Base-by-base conservation (phyloP, 805 yeast genomes). In the Zygoascus ofunaensis region DNA sequence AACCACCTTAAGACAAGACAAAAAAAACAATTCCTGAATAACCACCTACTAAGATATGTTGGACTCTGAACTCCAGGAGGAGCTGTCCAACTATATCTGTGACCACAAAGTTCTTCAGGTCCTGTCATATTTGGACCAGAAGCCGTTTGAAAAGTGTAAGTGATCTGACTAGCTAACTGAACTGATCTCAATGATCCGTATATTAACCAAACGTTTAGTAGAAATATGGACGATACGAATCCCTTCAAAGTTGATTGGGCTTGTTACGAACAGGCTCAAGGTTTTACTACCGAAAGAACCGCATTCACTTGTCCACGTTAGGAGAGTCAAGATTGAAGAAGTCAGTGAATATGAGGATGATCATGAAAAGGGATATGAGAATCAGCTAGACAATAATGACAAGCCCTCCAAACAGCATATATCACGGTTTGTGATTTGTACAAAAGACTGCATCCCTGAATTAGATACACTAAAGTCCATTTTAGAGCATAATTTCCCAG, bases 361-460 rank as follows among this genome's bases (percentile, higher is more conserved):
- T 8, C 10, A 7, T 8, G 52, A 49, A 24, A 68, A 61, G 10
- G 56, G 58, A 1, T 51, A 48, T 34, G 21, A 49, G 63, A 7
- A 62, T 63, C 24, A 60, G 56, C 30, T 49, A 49, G 32, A 38
- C 30, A 4, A 43, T 15, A 15, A 17, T 20, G 37, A 44, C 19
- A 14, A 15, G 40, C 28, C 39, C 40, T n/a, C n/a, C n/a, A n/a
- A n/a, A n/a, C n/a, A n/a, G n/a, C n/a, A n/a, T n/a, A 36, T 28
- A 5, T 59, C 77, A 3, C 49, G 61, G 20, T 69, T 74, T n/a
- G 61, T 76, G 1, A 39, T 78, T 15, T 77, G 83, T 54, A 68
- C 79, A 14, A 55, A 57, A 4, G 60, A 58, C 2, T 59, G 64
- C 18, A 55, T 66, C 19, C 45, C 55, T 3, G 47, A 52, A 1